Conservation (phyloP, 2,329 filamentous ascomycete genomes). For the Tolypocladium sp. region DNA sequence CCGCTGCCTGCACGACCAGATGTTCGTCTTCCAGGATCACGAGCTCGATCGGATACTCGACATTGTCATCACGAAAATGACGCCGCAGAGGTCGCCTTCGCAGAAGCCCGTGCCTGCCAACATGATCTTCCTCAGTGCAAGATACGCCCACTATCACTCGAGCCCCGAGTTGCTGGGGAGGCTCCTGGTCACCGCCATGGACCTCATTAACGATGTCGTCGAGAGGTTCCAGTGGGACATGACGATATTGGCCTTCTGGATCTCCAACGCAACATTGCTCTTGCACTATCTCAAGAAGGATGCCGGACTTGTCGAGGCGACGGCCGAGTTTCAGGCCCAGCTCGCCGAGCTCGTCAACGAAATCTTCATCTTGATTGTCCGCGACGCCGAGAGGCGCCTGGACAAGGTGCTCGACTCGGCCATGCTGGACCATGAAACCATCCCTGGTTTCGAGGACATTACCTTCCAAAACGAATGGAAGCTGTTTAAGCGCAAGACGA, state of each 20-base stretch:
- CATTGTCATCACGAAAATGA: constrained; percentile 97
- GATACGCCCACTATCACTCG: constrained; percentile 95
- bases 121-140: constrained; percentile 87
- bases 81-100: constrained; percentile 86
- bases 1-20: constrained; percentile 89
- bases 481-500: constrained; percentile 83
- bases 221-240: constrained; percentile 97
- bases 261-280: constrained; percentile 92
- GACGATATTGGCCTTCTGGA: constrained; percentile 98
- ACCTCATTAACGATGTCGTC: constrained; percentile 95
- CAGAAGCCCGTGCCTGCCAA: constrained; percentile 98
- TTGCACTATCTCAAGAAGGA: constrained; percentile 97
- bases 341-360: constrained; percentile 93
- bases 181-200: constrained; percentile 77
- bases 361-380: constrained; percentile 95
- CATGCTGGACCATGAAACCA: constrained; percentile 97
- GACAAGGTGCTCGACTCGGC: constrained; percentile 90
- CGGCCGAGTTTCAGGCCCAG: constrained; percentile 83
- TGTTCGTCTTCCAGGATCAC: constrained; percentile 98
- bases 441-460: constrained; percentile 93
- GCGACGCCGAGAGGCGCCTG: constrained; percentile 89
- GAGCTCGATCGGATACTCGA: constrained; percentile 88
- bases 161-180: constrained; percentile 75
- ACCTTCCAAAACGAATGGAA: constrained; percentile 99
- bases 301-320: constrained; percentile 67